These are phyloP conservation scores for Aspergillus taichungensis DNA, from an alignment of 495 filamentous ascomycete genomes.

Conservation along the genomic window DNA sequence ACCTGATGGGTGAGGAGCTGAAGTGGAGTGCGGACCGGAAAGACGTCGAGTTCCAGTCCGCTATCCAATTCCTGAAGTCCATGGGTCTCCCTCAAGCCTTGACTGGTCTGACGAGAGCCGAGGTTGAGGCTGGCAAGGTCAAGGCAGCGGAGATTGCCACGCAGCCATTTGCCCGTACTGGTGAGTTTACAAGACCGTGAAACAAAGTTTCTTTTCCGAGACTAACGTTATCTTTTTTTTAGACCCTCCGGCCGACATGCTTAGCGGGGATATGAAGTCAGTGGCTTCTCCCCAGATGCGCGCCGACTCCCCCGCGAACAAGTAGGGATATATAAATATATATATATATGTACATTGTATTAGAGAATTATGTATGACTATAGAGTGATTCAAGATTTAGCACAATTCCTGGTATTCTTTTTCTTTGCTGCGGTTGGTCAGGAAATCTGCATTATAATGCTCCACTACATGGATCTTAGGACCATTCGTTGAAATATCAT, in stretches of 20 bases:
- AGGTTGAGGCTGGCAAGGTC: constrained; percentile 73
- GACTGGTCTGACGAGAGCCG: constrained; percentile 57
- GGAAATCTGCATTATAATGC: no score
- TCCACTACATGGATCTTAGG: no score
- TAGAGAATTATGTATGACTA: not conserved
- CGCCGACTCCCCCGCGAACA: constrained; percentile 35
- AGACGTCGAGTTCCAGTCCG: constrained; percentile 80
- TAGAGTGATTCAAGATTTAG: no score
- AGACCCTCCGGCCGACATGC: constrained; percentile 52
- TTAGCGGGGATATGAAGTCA: constrained; percentile 34
- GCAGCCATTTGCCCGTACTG: constrained; percentile 68
- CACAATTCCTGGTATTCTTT: no score
- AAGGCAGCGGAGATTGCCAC: constrained; percentile 59
- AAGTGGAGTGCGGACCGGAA: constrained; percentile 69
- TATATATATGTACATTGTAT: constrained; percentile 24
- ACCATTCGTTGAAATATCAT: no score
- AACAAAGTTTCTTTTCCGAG: not conserved
- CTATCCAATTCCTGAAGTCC: constrained; percentile 63
- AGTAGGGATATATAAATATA: constrained; percentile 31
- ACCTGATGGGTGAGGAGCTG: constrained; percentile 86
- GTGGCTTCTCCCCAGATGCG: constrained; percentile 18
- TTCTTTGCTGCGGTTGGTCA: no score
- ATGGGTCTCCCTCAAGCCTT: constrained; percentile 83
- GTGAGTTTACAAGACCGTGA: constrained; percentile 28
- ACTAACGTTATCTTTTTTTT: constrained; percentile 19